Evolutionary conservation across 768 basidiomycete species (phyloP), one percentile per base, ranked within the genome.

Genomic region (Filobasidium floriforme): DNA sequence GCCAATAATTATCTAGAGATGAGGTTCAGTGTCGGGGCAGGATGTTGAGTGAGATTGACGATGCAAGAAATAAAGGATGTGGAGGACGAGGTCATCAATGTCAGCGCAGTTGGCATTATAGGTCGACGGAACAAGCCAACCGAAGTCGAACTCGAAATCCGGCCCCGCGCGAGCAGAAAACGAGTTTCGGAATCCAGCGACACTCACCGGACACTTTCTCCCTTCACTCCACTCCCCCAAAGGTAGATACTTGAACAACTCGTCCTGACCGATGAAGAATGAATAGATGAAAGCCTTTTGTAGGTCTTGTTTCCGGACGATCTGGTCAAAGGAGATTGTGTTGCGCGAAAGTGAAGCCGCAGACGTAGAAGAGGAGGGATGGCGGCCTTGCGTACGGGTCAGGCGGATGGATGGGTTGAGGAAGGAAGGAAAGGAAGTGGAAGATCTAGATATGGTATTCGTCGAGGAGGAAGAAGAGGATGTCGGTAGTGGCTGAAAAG

Each of bases 241-340:
- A 28, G 67, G 67, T 37, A 68, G 49, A 41, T 68, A 61, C 24
- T 51, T 40, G 28, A 65, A 68, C 6, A 65, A 59, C 28, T 68
- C 67, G 18, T 68, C 59, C 29, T 68, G 59, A 2, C 41, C 63
- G 26, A 65, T 64, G 60, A 65, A 68, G 43, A 61, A 68, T 1
- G 41, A 28, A 29, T 61, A 68, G 15, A 62, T 54, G 49, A 64
- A 65, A n/a, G 46, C 63, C 29, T 40, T 29, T 44, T 68, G 52
- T 7, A 68, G 54, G 29, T 37, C 26, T 44, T 62, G 14, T 12
- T 60, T 60, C 24, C 61, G 51, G 40, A 65, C 43, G 43, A 68
- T 68, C 26, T 68, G 55, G 29, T 37, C 28, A n/a, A 68, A 59
- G 4, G 43, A 52, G 37, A 68, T 55, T 1, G 67, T 68, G 49